Base-by-base conservation (phyloP, 1,139 yeast genomes). In the Geotrichum australiense region DNA sequence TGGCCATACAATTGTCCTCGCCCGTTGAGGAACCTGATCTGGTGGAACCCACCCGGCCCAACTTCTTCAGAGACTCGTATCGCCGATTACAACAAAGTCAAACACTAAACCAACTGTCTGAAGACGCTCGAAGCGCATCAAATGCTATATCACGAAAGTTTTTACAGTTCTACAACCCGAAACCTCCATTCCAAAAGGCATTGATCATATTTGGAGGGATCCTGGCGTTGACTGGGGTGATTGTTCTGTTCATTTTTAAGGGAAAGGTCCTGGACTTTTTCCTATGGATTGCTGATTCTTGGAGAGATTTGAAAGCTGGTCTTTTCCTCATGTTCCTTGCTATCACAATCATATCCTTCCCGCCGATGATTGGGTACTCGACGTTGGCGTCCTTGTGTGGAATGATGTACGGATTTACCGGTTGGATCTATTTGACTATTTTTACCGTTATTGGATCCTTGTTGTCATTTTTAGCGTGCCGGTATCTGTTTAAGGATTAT, bases 281-380 rank as follows among this genome's bases (percentile, higher is more conserved):
- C 43, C 71, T 74, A 3, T 51, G 53, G 2, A 56, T 78, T 6
- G 66, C 82, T 3, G 73, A 74, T 20, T 49, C 58, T 35, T 71
- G 76, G 72, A 57, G 59, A 29, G 56, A 63, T n/a, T 56, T 70
- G 47, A 55, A 55, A 55, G 60, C 47, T 64, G 91, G 93, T 0
- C 67, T 72, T 27, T 50, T 74, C 2, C 56, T 83, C 1, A 62
- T 89, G 48, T 73, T 80, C 48, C 21, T 62, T 4, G 51, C 73
- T 18, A 56, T 79, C 3, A 63, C 73, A 45, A 12, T 64, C 3
- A 77, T 79, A 2, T 70, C 80, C 0, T 87, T 91, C 67, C 98
- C 98, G 2, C 98, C 97, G 1, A 52, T 89, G 51, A 63, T 87
- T 37, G 98, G 98, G 2, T 89, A 80, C 62, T 72, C 91, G 3